phyloP scores from a whole-genome alignment of 805 yeast genomes.

The Candida maesae region DNA sequence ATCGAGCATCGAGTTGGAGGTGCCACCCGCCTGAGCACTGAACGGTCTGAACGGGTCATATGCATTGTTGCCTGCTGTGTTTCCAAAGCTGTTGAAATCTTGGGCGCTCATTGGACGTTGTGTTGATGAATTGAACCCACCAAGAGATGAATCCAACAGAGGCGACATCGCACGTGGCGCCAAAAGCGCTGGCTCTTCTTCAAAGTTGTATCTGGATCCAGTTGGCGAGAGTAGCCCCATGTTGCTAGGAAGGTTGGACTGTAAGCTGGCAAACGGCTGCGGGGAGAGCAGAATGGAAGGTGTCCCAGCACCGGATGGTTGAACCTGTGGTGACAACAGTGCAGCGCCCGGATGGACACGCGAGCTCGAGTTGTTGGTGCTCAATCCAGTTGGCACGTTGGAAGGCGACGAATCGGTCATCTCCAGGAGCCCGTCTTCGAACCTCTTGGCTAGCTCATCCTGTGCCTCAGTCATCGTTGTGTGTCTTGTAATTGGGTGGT shows the following conservation, averaged over 20 bases:
- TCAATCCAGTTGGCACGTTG: conserved; percentile 2
- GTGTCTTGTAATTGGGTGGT: too few species aligned
- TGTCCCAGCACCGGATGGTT: conserved; percentile 10
- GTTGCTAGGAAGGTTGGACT: conserved; percentile 3
- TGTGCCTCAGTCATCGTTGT: neutral
- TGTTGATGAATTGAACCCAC: conserved; percentile 12
- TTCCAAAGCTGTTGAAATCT: neutral
- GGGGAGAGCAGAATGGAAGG: conserved; percentile 12
- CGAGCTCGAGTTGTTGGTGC: conserved; percentile 8
- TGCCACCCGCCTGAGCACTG: conserved; percentile 20
- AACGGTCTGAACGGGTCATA: conserved; percentile 21
- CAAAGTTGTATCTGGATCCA: conserved; percentile 32
- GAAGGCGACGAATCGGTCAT: conserved; percentile 10
- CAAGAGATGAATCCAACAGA: conserved; percentile 20
- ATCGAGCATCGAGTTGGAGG: too few species aligned
- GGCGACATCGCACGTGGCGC: conserved; percentile 24
- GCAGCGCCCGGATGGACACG: conserved; percentile 41
- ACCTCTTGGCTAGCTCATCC: conserved; percentile 11
- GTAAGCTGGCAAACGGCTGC: conserved; percentile 10
- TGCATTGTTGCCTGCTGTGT: neutral
- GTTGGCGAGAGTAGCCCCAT: conserved; percentile 42
- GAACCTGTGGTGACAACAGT: conserved; percentile 30
- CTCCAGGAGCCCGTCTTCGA: conserved; percentile 15
- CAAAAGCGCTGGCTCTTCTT: conserved; percentile 14
- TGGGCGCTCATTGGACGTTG: conserved; percentile 1